phyloP scores from a whole-genome alignment of 129 eudicot species.

The Sambucus nigra region DNA sequence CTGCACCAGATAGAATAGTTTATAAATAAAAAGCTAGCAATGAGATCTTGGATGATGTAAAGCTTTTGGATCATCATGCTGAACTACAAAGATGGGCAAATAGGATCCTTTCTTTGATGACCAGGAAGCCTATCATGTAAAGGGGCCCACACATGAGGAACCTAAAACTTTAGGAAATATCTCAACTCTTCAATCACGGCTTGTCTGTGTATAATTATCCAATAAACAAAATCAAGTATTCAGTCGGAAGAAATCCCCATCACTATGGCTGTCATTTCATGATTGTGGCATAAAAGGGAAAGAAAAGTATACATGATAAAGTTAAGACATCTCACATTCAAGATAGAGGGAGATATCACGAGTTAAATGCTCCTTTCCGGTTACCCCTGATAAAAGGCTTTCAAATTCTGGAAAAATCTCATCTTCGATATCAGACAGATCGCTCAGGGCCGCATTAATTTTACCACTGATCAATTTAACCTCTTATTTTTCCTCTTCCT shows the following conservation, averaged over 20 bases:
- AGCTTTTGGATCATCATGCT: slow-evolving; percentile 77
- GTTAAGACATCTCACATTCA: slow-evolving; percentile 37
- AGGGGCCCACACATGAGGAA: slow-evolving; percentile 64
- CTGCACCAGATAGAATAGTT: not conserved
- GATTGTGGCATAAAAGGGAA: not conserved
- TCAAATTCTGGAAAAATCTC: too few relatives aligned
- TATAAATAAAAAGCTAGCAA: too few relatives aligned
- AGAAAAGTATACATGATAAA: not conserved
- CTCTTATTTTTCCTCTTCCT: too few relatives aligned
- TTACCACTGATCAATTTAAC: too few relatives aligned
- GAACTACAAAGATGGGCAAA: slow-evolving; percentile 63
- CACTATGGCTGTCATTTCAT: too few relatives aligned
- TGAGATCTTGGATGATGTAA: slow-evolving; percentile 62
- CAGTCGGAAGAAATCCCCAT: not conserved
- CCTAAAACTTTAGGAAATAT: slow-evolving; percentile 64
- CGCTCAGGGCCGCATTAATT: too few relatives aligned
- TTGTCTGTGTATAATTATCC: slow-evolving; percentile 39
- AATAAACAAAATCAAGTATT: not conserved
- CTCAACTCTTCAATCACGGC: slow-evolving; percentile 65
- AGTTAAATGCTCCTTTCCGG: slow-evolving; percentile 43
- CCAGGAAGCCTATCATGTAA: slow-evolving; percentile 44
- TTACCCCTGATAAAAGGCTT: too few relatives aligned
- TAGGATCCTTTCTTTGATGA: slow-evolving; percentile 65
- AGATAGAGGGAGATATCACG: slow-evolving; percentile 62
- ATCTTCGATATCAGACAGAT: too few relatives aligned